Base-by-base conservation (phyloP, 495 filamentous ascomycete genomes). In the Aspergillus kassunensis region DNA sequence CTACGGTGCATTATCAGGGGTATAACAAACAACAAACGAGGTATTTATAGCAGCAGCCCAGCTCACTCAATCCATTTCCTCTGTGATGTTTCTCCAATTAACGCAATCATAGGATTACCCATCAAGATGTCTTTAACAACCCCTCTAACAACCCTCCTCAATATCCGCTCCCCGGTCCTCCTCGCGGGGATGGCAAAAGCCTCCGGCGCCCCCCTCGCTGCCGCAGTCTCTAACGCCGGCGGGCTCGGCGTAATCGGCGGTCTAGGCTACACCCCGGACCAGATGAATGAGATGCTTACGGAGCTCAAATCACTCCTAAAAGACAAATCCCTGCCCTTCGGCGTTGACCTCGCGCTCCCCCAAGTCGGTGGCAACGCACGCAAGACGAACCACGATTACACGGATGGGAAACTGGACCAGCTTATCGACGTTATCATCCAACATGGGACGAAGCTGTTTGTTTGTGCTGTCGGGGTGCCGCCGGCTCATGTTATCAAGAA, bases 351-450 rank as follows among this genome's bases (percentile, higher is more conserved):
- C 6, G 89, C 89, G 1, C 80, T 96, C 3, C 90, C 90, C 2
- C 88, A 92, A 66, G 75, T 96, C 51, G 90, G 90, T 49, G 87
- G 87, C 35, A 68, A 64, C 27, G 89, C 90, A 13, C 80, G 90
- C 43, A 85, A 84, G 60, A 96, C 90, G 6, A 96, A 96, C 72
- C 88, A 95, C 72, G 90, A 95, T 67, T 96, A 96, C 76, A 96
- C 90, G 0, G 73, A 82, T 59, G 90, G 90, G 21, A 83, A 87
- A 58, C 80, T 96, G 11, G 86, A 90, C 65, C 84, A 91, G 65
- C 76, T 95, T 20, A 82, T 95, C 57, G 84, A 88, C 51, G 86
- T 93, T 41, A 83, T 85, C 5, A 87, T 96, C 60, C 74, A 78
- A 49, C 84, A 88, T 58, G 83, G 86, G 21, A 84, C 90, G n/a